Percentiles rank a stretch among this genome's conserved stretches.
Evolutionary conservation across 2,329 filamentous ascomycete genomes (phyloP).

Genomic region (Aspergillus spinulosporus): DNA sequence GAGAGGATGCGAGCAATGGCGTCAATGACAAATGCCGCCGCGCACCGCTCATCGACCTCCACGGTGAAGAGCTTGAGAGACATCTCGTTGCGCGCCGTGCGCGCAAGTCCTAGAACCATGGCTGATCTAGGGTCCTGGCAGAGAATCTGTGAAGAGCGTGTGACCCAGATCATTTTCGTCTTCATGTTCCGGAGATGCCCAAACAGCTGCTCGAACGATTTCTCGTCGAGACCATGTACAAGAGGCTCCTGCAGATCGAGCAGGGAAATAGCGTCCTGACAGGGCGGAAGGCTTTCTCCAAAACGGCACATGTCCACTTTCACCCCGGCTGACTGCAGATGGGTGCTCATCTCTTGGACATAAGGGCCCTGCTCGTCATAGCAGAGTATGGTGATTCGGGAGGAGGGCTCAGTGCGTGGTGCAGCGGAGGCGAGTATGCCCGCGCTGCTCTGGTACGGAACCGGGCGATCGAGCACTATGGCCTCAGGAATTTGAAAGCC

Average conservation of each 20-base stretch:
- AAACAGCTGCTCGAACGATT: background rate
- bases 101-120: background rate
- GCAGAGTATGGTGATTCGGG: too few species aligned
- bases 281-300: background rate
- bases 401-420: too few species aligned
- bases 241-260: background rate
- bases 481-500: background rate
- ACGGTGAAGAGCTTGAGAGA: background rate
- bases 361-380: too few species aligned
- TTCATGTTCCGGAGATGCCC: background rate
- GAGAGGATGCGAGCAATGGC: background rate
- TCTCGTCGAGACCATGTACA: background rate
- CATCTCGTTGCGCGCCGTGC: background rate
- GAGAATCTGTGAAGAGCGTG: background rate
- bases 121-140: background rate
- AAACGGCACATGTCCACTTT: background rate
- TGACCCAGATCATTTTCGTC: background rate
- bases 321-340: too few species aligned
- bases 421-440: background rate
- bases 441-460: background rate
- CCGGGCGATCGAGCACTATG: background rate
- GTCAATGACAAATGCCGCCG: background rate
- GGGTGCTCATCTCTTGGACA: too few species aligned
- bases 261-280: background rate
- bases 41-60: background rate